Evolutionary conservation across 2,329 filamentous ascomycete species (phyloP).

Genomic region (Tetracladium maxilliforme): DNA sequence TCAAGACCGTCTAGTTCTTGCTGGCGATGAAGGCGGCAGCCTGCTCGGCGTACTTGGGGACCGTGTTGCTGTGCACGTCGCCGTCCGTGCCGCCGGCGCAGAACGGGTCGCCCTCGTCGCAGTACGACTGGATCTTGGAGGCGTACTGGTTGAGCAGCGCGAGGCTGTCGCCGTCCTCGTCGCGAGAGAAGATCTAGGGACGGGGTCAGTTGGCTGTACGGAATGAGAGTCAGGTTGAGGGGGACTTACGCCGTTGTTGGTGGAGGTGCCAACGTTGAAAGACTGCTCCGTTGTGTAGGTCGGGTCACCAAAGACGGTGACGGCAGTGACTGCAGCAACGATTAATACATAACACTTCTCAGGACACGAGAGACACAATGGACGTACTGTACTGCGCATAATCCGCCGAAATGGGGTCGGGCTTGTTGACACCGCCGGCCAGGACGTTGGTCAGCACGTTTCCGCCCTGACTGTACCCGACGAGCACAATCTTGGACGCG

Average conservation of each 20-base stretch:
- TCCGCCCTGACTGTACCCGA: slow-evolving; percentile 18
- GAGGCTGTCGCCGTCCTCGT: slow-evolving; percentile 3
- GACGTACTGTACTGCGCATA: slow-evolving; percentile 14
- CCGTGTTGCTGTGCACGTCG: too few relatives aligned
- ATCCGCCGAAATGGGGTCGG: slow-evolving; percentile 11
- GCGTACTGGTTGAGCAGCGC: neutral
- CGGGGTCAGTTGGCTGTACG: neutral
- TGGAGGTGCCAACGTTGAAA: slow-evolving; percentile 15
- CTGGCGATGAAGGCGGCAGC: too few relatives aligned
- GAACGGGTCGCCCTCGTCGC: slow-evolving; percentile 6
- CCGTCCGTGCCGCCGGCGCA: slow-evolving; percentile 6
- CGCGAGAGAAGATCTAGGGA: slow-evolving; percentile 7
- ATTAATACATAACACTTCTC: slow-evolving; percentile 5
- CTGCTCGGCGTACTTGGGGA: too few relatives aligned
- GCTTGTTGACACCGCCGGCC: slow-evolving; percentile 9
- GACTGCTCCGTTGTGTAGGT: slow-evolving; percentile 12
- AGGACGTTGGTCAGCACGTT: slow-evolving; percentile 7
- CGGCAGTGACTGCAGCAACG: slow-evolving; percentile 12
- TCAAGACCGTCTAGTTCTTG: too few relatives aligned
- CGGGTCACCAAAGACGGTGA: slow-evolving; percentile 20
- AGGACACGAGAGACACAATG: slow-evolving; percentile 5
- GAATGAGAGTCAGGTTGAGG: neutral
- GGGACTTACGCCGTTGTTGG: slow-evolving; percentile 10
- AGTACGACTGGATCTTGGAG: slow-evolving; percentile 6
- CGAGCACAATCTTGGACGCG: slow-evolving; percentile 16